phyloP scores from a whole-genome alignment of 1,139 yeast genomes.

The Yarrowia galli region DNA sequence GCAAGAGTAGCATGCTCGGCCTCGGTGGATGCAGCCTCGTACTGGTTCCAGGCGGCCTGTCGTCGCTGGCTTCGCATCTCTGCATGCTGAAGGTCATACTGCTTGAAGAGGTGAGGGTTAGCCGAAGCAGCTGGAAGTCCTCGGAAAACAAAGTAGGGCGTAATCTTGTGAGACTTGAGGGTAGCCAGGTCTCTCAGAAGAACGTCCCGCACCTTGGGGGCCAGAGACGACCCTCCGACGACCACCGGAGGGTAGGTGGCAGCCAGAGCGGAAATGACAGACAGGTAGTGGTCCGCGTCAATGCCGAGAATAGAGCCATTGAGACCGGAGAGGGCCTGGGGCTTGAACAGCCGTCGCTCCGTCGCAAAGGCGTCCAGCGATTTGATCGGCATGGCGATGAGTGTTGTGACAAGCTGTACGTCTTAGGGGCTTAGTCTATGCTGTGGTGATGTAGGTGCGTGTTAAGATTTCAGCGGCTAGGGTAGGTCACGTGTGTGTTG shows the following conservation, averaged over 20 bases:
- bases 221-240: conserved; percentile 81
- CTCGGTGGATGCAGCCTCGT: conserved; percentile 49
- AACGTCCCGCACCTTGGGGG: conserved; percentile 57
- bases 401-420: conserved; percentile 34
- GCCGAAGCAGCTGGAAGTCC: conserved; percentile 55
- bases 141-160: conserved; percentile 77
- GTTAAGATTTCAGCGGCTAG: conserved; percentile 38
- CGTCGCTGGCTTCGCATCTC: conserved; percentile 44
- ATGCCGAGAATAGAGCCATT: conserved; percentile 79
- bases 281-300: conserved; percentile 80
- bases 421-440: conserved; percentile 32
- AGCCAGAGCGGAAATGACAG: conserved; percentile 60
- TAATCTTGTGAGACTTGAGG: conserved; percentile 67
- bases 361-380: conserved; percentile 74
- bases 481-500: conserved; percentile 29
- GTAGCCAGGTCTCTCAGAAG: conserved; percentile 59
- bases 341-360: conserved; percentile 70
- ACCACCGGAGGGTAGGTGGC: conserved; percentile 79
- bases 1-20: conserved; percentile 48
- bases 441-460: conserved; percentile 37
- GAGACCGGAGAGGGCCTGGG: conserved; percentile 69
- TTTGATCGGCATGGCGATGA: conserved; percentile 54
- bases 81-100: conserved; percentile 40
- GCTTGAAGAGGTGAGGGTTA: conserved; percentile 43
- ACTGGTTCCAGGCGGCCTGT: conserved; percentile 51